phyloP scores from a whole-genome alignment of 2,329 filamentous ascomycete species.

The Pseudopithomyces chartarum region DNA sequence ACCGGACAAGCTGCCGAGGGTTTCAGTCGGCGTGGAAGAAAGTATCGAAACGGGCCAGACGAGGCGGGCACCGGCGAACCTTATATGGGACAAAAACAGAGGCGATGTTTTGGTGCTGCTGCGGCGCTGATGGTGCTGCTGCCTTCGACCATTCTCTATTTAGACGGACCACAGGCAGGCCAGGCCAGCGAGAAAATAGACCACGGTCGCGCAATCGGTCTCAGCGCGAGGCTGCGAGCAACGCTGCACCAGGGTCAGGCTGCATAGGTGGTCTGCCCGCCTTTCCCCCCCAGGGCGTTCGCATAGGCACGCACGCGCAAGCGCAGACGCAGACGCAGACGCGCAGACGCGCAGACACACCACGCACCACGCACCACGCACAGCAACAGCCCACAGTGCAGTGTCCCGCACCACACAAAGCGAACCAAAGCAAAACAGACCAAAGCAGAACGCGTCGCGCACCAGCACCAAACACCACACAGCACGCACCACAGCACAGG shows the following conservation, averaged over 20 bases:
- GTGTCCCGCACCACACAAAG: too few relatives aligned
- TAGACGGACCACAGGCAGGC: slow-evolving; percentile 2
- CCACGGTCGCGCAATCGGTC: slow-evolving; percentile 2
- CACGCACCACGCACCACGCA: too few relatives aligned
- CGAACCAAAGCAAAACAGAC: too few relatives aligned
- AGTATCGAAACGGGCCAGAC: slow-evolving; percentile 11
- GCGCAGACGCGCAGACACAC: background rate
- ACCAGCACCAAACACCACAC: too few relatives aligned
- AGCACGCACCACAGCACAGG: background rate
- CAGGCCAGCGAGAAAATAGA: background rate
- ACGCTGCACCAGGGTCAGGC: background rate
- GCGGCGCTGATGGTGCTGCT: background rate
- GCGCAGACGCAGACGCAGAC: background rate
- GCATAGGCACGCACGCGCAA: background rate
- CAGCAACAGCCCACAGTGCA: too few relatives aligned
- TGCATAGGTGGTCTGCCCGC: slow-evolving; percentile 1
- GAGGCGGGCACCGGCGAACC: slow-evolving; percentile 8
- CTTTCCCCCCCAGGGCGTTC: background rate
- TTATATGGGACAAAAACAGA: slow-evolving; percentile 16
- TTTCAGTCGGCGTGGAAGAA: slow-evolving; percentile 15
- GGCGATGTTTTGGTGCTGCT: background rate
- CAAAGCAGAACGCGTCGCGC: too few relatives aligned
- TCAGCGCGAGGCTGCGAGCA: background rate
- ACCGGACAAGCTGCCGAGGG: slow-evolving; percentile 16
- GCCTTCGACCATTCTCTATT: slow-evolving; percentile 4